Percentiles rank a stretch among this genome's conserved stretches.
phyloP scores from a whole-genome alignment of 345 rosid species.

The Camelina laxa region DNA sequence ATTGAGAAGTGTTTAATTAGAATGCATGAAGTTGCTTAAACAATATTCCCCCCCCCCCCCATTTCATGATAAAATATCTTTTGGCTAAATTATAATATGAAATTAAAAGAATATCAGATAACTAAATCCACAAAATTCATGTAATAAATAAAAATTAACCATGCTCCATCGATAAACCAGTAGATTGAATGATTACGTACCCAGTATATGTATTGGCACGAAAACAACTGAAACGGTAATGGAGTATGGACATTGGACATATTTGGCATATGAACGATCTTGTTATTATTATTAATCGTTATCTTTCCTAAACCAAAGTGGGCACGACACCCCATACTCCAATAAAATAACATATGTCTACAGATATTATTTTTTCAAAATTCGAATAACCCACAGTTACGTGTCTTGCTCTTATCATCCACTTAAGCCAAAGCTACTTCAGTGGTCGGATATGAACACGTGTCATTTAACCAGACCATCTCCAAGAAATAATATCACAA shows the following conservation, averaged over 20 bases:
- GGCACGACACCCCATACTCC: conserved; percentile 10
- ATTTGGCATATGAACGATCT: neutral
- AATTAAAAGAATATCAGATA: too few species aligned
- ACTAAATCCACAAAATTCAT: neutral
- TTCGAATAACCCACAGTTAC: conserved; percentile 32
- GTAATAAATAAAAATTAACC: too few species aligned
- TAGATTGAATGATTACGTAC: neutral
- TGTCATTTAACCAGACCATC: neutral
- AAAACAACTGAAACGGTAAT: neutral
- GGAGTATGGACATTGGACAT: neutral
- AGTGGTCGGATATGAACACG: conserved; percentile 39
- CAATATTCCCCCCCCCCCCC: too few species aligned
- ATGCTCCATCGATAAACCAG: neutral
- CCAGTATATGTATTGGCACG: neutral
- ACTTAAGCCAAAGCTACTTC: conserved; percentile 27
- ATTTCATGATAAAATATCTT: too few species aligned
- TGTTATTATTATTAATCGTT: neutral
- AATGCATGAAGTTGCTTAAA: too few species aligned
- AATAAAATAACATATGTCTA: conserved; percentile 17
- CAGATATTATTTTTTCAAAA: conserved; percentile 20
- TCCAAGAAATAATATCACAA: conserved; percentile 34
- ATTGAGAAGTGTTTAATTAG: too few species aligned
- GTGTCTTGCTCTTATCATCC: conserved; percentile 15
- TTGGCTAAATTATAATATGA: too few species aligned
- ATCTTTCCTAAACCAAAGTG: neutral